A percentile compares a stretch with the other conserved stretches of the same genome.
These are phyloP conservation scores for Wolfiporia cocos DNA, from an alignment of 1,284 basidiomycete species.

Conservation along the genomic window DNA sequence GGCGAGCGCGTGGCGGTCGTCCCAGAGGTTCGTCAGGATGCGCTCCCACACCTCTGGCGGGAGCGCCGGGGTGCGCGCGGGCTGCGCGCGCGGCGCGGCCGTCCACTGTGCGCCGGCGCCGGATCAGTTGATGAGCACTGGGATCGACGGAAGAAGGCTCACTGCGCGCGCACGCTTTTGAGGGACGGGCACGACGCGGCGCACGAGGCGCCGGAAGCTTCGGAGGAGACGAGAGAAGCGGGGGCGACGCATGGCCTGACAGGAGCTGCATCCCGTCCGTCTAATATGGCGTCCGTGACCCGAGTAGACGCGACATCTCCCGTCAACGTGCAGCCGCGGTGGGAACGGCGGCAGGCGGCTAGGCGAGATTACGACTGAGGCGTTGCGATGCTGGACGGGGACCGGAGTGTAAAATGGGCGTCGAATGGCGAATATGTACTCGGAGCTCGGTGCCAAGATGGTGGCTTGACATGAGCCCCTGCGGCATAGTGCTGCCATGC, in stretches of 20 bases:
- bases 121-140: not conserved
- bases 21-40: constrained; percentile 28
- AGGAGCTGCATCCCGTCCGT: too few relatives aligned
- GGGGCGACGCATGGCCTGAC: constrained; percentile 3
- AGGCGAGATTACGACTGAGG: too few relatives aligned
- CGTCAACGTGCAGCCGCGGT: too few relatives aligned
- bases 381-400: too few relatives aligned
- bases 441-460: too few relatives aligned
- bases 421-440: too few relatives aligned
- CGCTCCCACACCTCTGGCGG: constrained; percentile 29
- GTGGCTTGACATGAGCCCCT: too few relatives aligned
- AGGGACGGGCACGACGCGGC: constrained; percentile 1
- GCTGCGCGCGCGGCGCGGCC: not conserved
- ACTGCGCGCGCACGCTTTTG: constrained; percentile 3
- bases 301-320: too few relatives aligned
- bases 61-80: constrained; percentile 8
- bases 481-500: too few relatives aligned
- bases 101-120: not conserved
- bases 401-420: too few relatives aligned
- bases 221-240: constrained; percentile 5
- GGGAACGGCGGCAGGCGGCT: too few relatives aligned
- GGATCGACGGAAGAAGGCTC: not conserved
- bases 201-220: constrained; percentile 4
- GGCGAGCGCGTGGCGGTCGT: constrained; percentile 24
- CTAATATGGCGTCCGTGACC: too few relatives aligned